Conservation (phyloP, 1,139 yeast species). For the Suhomyces kunorum region DNA sequence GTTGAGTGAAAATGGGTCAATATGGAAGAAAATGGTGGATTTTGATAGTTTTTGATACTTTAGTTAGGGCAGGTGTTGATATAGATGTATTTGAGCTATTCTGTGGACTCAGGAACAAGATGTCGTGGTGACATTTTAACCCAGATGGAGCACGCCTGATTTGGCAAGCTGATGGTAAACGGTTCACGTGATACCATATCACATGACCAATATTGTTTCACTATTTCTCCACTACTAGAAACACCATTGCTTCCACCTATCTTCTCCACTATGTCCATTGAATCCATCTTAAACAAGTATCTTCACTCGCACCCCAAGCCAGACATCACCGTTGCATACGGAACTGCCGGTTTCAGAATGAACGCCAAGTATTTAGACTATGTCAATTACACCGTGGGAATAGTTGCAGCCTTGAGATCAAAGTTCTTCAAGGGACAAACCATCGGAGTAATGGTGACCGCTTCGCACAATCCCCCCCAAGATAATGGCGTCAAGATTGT, state of each 20-base stretch:
- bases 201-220: not conserved
- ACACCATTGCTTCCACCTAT: not conserved
- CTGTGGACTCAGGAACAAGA: no score
- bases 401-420: constrained; percentile 81
- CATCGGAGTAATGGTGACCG: constrained; percentile 92
- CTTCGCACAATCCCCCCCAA: constrained; percentile 91
- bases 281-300: constrained; percentile 13
- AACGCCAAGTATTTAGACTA: constrained; percentile 71
- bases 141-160: no score
- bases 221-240: not conserved
- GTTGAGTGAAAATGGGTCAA: no score
- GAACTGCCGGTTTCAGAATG: constrained; percentile 97
- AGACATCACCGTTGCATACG: constrained; percentile 56
- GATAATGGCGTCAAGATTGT: constrained; percentile 97
- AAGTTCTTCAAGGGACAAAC: constrained; percentile 65
- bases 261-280: constrained; percentile 14
- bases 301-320: constrained; percentile 45
- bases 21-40: no score
- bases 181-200: not conserved
- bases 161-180: no score
- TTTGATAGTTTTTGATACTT: no score
- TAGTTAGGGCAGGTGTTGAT: no score
- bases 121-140: not conserved
- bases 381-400: constrained; percentile 81
- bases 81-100: no score